Evolutionary conservation across 192 early-diverging fungal species (phyloP).

Genomic region (Glomus cerebriforme): DNA sequence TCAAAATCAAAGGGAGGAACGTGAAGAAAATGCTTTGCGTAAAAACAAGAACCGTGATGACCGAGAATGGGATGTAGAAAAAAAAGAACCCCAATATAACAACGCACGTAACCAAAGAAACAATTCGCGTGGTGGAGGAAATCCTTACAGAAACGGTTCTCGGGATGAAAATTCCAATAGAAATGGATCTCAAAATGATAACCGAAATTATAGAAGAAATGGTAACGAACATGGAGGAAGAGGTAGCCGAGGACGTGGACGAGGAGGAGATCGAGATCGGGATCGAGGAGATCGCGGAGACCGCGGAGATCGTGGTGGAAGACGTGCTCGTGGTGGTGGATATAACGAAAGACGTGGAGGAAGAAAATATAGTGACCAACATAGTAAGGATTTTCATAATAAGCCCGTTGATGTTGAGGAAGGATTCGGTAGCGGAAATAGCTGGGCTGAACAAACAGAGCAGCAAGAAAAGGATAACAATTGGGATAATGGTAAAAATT

Average conservation of each 20-base stretch:
- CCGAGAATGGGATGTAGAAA: slow-evolving; percentile 32
- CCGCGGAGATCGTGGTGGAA: not conserved
- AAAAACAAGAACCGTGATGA: slow-evolving; percentile 23
- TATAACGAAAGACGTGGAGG: not conserved
- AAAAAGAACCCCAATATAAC: slow-evolving; percentile 19
- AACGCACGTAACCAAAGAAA: slow-evolving; percentile 11
- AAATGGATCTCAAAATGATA: not conserved
- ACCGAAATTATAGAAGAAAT: not conserved
- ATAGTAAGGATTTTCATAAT: not conserved
- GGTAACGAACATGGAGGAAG: slow-evolving; percentile 6
- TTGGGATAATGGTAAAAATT: not conserved
- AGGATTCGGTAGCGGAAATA: not conserved
- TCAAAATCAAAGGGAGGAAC: slow-evolving; percentile 11
- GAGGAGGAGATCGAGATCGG: not conserved
- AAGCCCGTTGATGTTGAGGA: not conserved
- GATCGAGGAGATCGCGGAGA: not conserved
- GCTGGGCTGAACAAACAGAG: slow-evolving; percentile 18
- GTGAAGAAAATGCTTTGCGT: slow-evolving; percentile 19
- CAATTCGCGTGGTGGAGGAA: not conserved
- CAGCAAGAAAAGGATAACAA: not conserved
- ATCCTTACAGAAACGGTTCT: not conserved
- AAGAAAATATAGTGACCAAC: not conserved
- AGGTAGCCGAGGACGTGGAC: not conserved
- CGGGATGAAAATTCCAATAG: not conserved
- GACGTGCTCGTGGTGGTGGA: not conserved